These are phyloP conservation scores for Fonsecaea nubica DNA, from an alignment of 2,329 filamentous ascomycete species.

Conservation along the genomic window DNA sequence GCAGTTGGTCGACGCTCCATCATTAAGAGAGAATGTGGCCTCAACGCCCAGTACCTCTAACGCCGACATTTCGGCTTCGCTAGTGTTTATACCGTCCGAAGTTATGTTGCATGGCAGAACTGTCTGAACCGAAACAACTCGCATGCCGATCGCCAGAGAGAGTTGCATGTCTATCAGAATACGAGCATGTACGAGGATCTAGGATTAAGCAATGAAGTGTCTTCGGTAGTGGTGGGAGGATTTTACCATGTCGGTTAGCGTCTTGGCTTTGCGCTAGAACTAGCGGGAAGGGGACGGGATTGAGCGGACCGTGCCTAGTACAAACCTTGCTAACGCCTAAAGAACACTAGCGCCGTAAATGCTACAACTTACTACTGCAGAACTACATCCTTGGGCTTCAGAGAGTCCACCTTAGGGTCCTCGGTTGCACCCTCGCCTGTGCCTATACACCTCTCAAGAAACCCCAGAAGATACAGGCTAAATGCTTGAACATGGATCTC, in stretches of 20 bases:
- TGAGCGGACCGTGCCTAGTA: neutral
- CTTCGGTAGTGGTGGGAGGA: neutral
- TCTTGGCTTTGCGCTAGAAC: neutral
- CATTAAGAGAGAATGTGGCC: neutral
- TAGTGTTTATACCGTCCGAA: neutral
- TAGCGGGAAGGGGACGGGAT: neutral
- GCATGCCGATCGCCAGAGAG: neutral
- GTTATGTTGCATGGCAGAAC: neutral
- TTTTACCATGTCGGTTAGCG: neutral
- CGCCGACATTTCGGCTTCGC: constrained; percentile 1
- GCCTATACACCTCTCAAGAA: too few relatives aligned
- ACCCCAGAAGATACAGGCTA: too few relatives aligned
- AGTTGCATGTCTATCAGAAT: neutral
- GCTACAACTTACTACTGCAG: neutral
- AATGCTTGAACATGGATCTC: neutral
- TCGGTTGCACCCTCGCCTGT: neutral
- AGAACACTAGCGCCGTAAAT: neutral
- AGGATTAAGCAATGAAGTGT: neutral
- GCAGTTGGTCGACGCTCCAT: neutral
- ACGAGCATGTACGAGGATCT: neutral
- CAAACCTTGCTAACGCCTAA: neutral
- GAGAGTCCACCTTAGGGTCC: neutral
- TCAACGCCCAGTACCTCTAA: neutral
- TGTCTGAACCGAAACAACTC: neutral
- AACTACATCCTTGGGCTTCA: neutral